Evolutionary conservation across 495 filamentous ascomycete species (phyloP).

Genomic region (Acidiella bohemica): DNA sequence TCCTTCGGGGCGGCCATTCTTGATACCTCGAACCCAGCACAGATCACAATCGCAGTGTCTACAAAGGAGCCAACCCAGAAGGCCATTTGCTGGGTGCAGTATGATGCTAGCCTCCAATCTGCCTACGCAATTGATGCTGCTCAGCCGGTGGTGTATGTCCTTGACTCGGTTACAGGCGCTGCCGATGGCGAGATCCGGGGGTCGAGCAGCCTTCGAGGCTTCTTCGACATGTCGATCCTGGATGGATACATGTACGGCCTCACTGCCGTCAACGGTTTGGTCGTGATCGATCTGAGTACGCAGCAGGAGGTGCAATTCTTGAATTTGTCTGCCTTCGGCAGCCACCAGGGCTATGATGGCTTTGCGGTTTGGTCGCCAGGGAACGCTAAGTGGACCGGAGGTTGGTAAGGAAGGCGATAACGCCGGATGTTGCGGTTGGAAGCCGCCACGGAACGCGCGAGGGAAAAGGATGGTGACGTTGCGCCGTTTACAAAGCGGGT

Average conservation of each 20-base stretch:
- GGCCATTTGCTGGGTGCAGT: conserved; percentile 7
- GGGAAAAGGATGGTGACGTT: no score
- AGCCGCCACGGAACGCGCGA: no score
- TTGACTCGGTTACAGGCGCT: conserved; percentile 2
- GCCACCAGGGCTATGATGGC: background rate
- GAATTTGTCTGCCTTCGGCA: conserved; percentile 4
- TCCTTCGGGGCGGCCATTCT: conserved; percentile 8
- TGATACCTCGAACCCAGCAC: background rate
- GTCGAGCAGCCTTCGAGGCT: background rate
- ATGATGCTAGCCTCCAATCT: background rate
- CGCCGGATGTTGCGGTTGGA: no score
- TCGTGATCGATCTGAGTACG: conserved; percentile 4
- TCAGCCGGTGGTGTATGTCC: background rate
- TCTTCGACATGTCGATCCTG: conserved; percentile 3
- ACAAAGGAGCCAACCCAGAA: background rate
- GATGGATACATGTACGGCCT: conserved; percentile 4
- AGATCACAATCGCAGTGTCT: background rate
- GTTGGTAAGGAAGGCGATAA: no score
- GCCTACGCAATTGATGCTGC: conserved; percentile 8
- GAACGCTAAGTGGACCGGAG: no score
- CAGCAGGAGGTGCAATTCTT: conserved; percentile 2
- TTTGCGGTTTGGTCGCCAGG: conserved; percentile 2
- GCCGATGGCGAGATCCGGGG: background rate
- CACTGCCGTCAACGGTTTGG: background rate
- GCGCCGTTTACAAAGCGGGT: no score